A percentile compares a stretch with the other conserved stretches of the same genome.
phyloP scores from a whole-genome alignment of 106 monocot genomes.

The Alisma plantagoaquatica region DNA sequence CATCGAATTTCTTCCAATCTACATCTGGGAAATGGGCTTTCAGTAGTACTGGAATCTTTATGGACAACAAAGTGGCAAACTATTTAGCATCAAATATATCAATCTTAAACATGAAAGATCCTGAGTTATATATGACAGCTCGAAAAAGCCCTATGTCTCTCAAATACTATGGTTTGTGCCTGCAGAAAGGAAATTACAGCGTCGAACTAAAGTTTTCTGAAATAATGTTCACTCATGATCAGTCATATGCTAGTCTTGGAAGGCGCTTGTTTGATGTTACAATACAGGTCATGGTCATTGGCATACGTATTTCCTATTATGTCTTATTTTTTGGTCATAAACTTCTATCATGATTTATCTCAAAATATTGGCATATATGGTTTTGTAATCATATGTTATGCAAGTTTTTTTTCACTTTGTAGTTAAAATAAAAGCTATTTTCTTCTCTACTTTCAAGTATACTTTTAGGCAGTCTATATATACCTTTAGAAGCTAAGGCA shows the following conservation, averaged over 20 bases:
- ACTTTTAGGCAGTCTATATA: no score
- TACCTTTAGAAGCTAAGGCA: no score
- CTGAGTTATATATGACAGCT: constrained; percentile 11
- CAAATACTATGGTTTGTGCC: constrained; percentile 8
- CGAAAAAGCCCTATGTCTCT: constrained; percentile 9
- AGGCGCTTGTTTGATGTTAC: constrained; percentile 13
- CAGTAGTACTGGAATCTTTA: constrained; percentile 7
- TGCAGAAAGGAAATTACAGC: constrained; percentile 4
- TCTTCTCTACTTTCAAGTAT: no score
- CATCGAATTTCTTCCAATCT: constrained; percentile 1
- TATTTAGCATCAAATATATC: constrained; percentile 3
- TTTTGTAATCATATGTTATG: no score
- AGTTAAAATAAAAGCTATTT: no score
- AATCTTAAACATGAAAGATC: constrained; percentile 4
- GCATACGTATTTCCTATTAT: no score
- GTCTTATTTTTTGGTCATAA: no score
- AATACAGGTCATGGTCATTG: constrained; percentile 17
- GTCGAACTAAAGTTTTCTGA: constrained; percentile 14
- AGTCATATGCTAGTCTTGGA: constrained; percentile 9
- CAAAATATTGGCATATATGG: no score
- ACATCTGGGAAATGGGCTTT: constrained; percentile 7
- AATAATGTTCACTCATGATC: constrained; percentile 11
- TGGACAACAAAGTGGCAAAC: not conserved
- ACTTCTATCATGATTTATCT: no score
- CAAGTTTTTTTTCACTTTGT: no score